Percentiles rank a stretch among this genome's conserved stretches.
phyloP scores from a whole-genome alignment of 345 rosid genomes.

The Corchorus olitorius region DNA sequence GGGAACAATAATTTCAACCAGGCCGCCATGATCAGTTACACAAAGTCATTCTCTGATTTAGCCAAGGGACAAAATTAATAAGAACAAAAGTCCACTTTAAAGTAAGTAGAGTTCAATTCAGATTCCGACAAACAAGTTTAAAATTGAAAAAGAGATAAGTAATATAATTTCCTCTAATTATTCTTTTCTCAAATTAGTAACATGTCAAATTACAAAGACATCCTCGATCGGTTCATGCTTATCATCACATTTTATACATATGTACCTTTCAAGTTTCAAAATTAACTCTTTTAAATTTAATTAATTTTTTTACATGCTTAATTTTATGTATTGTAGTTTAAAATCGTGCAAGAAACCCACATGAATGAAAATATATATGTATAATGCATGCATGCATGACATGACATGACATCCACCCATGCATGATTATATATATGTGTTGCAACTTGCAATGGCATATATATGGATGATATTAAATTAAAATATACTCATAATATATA shows the following conservation, averaged over 20 bases:
- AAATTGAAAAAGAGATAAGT: neutral
- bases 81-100: conserved; percentile 32
- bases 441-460: neutral
- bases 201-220: conserved; percentile 16
- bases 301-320: neutral
- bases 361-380: neutral
- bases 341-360: neutral
- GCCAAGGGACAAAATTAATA: conserved; percentile 26
- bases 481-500: conserved; percentile 4
- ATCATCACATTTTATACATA: neutral
- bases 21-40: conserved; percentile 17
- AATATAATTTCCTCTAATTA: neutral
- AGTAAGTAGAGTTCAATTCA: conserved; percentile 20
- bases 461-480: neutral
- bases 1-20: conserved; percentile 5
- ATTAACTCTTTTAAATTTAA: neutral
- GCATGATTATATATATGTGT: neutral
- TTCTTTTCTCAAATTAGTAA: conserved; percentile 4
- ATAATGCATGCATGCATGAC: neutral
- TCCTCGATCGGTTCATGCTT: conserved; percentile 1
- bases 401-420: conserved; percentile 3
- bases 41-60: conserved; percentile 12
- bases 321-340: too few relatives aligned
- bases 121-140: conserved; percentile 19
- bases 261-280: conserved; percentile 9